Base-by-base conservation (phyloP, 2,329 filamentous ascomycete species). In the Macrophomina tecta region DNA sequence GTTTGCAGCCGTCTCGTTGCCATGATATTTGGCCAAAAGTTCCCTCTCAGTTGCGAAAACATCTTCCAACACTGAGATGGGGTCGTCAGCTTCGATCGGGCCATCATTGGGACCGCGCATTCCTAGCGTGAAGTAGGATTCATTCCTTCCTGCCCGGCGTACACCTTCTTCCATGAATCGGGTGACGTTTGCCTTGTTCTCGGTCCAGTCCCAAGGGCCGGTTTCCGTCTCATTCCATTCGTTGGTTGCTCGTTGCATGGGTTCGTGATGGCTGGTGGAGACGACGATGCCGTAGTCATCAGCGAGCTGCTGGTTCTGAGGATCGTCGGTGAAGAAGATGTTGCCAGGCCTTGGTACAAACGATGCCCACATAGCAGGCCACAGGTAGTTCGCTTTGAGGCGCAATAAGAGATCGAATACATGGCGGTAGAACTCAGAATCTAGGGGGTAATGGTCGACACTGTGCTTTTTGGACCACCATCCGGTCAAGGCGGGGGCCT, bases 331-430 rank as follows among this genome's bases (percentile, higher is more conserved):
- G 58, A 69, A 72, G 65, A 72, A 72, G 28, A 64, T 68, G 23
- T 68, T 68, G 23, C 71, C 71, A 1, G 71, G 71, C 2, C 60
- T 40, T 7, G 70, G 70, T n/a, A 64, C 69, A 9, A 45, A 68
- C 1, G 68, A 68, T 5, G 38, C 38, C 71, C 71, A 72, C 71
- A 72, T 72, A 1, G 71, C 69, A 4, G 71, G 71, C 71, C 71
- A 72, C 14, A 72, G 58, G 49, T 68, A 72, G 61, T 72, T 72
- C 16, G 70, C 65, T 53, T 69, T 69, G 12, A 71, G 66, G 1
- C 70, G 56, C 18, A 70, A 63, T 14, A 70, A 46, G 7, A 70
- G 55, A 28, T 70, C 69, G 16, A 70, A 70, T 1, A 70, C 69
- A 8, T 66, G 49, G 8, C 64, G 58, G 38, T 69, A 68, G 40